Evolutionary conservation across 768 basidiomycete species (phyloP).

Genomic region (Suillus fuscotomentosus): DNA sequence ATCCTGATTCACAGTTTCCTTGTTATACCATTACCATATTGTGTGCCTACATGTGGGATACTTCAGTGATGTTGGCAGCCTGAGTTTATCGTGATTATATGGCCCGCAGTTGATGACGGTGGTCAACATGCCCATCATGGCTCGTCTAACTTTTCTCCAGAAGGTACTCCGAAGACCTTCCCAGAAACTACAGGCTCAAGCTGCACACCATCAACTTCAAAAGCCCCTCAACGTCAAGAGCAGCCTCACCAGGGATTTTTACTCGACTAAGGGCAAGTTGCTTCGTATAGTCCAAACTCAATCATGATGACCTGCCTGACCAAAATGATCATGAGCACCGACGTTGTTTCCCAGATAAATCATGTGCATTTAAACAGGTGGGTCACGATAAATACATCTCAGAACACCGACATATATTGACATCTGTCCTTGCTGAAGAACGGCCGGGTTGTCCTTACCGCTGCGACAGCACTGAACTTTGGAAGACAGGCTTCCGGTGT

Average conservation of each 20-base stretch:
- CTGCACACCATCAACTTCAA: neutral
- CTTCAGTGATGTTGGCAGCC: neutral
- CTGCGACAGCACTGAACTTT: neutral
- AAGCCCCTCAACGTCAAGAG: neutral
- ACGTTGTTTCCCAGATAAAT: conserved; percentile 10
- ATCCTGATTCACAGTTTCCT: too few relatives aligned
- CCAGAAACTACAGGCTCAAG: conserved; percentile 35
- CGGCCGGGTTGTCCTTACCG: neutral
- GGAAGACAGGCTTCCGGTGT: neutral
- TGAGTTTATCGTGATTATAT: neutral
- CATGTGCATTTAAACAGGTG: conserved; percentile 17
- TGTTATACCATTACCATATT: too few relatives aligned
- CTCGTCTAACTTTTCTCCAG: conserved; percentile 58
- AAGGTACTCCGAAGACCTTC: conserved; percentile 65
- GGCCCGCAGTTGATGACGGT: neutral
- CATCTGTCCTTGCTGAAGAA: conserved; percentile 10
- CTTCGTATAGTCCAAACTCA: conserved; percentile 38
- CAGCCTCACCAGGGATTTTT: conserved; percentile 37
- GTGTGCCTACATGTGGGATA: neutral
- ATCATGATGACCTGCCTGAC: neutral
- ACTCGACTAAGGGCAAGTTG: conserved; percentile 51
- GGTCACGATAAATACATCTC: conserved; percentile 1
- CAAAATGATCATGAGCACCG: neutral
- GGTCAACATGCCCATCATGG: conserved; percentile 32
- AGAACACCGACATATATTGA: neutral